Base-by-base conservation (phyloP, 768 basidiomycete genomes). In the Lactifluus echinatus region DNA sequence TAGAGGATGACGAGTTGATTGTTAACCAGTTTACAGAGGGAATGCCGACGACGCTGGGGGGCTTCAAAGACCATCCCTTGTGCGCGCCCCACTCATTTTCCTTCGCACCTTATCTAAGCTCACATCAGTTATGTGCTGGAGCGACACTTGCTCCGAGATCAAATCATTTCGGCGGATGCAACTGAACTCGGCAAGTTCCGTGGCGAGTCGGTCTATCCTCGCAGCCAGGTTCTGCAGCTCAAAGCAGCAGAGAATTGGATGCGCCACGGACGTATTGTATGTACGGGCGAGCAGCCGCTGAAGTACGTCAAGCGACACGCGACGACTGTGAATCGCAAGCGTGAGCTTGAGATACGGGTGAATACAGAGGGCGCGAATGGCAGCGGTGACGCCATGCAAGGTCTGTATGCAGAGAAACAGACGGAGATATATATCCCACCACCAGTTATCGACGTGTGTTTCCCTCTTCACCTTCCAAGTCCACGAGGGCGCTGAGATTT, bases 11-110 rank as follows among this genome's bases (percentile, higher is more conserved):
- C 24, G 92, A 96, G 70, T 74, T 99, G 23, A 76, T 87, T 57
- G 74, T 74, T 0, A 81, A 82, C 57, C 87, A 91, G 67, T 69
- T 89, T 67, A 84, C 79, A 46, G 94, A 95, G 71, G 92, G 87
- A 24, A 96, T 99, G 93, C 96, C 96, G 0, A 85, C 84, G 17
- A 85, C 87, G 11, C 77, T 98, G 53, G 75, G 79, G 28, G 96
- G 93, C 2, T 98, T 98, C 80, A 97, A 98, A 69, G 87, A 91
- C 65, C 96, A 99, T 72, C 93, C 94, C 4, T 67, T 95, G 87
- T 95, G 65, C 50, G 84, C 70, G 15, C 53, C 37, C 28, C 19
- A 23, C 56, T 28, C 12, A 28, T 17, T 29, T 28, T 46, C 10
- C 1, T 44, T 8, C 11, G n/a, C 26, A 34, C 14, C 52, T 4